These are phyloP conservation scores for Phaffia rhodozyma DNA, from an alignment of 1,284 basidiomycete species.

Conservation along the genomic window DNA sequence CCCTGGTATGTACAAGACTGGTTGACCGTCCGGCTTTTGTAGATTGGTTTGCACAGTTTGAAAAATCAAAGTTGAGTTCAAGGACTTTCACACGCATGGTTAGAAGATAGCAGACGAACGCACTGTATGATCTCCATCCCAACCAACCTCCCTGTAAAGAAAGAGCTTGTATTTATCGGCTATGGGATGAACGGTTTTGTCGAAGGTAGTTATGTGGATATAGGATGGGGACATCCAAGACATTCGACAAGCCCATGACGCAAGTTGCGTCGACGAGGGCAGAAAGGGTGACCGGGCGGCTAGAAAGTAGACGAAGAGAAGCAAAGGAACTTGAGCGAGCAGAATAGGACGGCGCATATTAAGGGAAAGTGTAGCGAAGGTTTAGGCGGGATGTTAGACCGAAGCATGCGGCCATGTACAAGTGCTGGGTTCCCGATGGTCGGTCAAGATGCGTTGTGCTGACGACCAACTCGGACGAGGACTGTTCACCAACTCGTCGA, in stretches of 20 bases:
- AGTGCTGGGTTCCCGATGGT: too few species aligned
- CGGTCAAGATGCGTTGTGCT: too few species aligned
- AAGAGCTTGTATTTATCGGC: slow-evolving; percentile 67
- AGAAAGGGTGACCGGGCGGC: not conserved
- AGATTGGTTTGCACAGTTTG: too few species aligned
- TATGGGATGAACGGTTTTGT: slow-evolving; percentile 54
- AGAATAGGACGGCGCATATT: not conserved
- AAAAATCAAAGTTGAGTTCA: not conserved
- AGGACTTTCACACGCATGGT: slow-evolving; percentile 3
- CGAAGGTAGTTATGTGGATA: slow-evolving; percentile 51
- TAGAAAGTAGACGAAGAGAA: not conserved
- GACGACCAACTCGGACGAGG: too few species aligned
- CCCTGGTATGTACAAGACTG: slow-evolving; percentile 91
- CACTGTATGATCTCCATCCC: slow-evolving; percentile 54
- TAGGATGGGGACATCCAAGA: slow-evolving; percentile 94
- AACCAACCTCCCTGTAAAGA: slow-evolving; percentile 82
- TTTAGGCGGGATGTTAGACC: too few species aligned
- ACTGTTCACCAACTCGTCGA: too few species aligned
- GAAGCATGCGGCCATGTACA: too few species aligned
- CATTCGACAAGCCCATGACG: slow-evolving; percentile 63
- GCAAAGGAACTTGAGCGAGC: not conserved
- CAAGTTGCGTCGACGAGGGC: slow-evolving; percentile 17
- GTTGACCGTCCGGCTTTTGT: slow-evolving; percentile 46
- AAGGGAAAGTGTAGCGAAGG: too few species aligned
- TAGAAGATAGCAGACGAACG: slow-evolving; percentile 18